These are phyloP conservation scores for Naganishia friedmannii DNA, from an alignment of 768 basidiomycete genomes.

Conservation along the genomic window DNA sequence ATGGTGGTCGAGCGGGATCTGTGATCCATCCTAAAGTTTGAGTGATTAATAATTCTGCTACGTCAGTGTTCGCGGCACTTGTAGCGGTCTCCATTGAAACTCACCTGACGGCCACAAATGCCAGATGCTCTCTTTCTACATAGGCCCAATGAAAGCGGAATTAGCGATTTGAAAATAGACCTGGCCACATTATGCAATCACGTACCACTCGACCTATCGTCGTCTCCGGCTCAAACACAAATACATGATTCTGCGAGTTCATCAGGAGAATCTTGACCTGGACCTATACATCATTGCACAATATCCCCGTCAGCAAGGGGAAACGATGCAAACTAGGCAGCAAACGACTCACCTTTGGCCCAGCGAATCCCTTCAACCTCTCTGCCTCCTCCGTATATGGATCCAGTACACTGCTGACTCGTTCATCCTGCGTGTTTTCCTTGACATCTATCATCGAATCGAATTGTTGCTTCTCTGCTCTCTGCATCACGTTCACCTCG, in stretches of 20 bases:
- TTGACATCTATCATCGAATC: slow-evolving; percentile 5
- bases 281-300: slow-evolving; percentile 25
- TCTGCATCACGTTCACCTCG: not conserved
- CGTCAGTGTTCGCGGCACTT: not conserved
- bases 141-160: not conserved
- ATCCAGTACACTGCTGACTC: not conserved
- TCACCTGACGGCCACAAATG: slow-evolving; percentile 42
- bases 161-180: not conserved
- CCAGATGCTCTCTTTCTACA: slow-evolving; percentile 43
- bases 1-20: slow-evolving; percentile 24
- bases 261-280: slow-evolving; percentile 48
- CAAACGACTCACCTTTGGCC: not conserved
- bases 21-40: slow-evolving; percentile 26
- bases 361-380: not conserved
- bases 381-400: slow-evolving; percentile 3
- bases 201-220: slow-evolving; percentile 43
- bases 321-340: not conserved
- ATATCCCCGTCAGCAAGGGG: not conserved
- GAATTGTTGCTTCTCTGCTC: slow-evolving; percentile 7
- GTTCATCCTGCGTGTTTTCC: not conserved
- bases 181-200: not conserved
- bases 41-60: too few relatives aligned
- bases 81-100: slow-evolving; percentile 10
- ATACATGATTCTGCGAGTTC: slow-evolving; percentile 47
- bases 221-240: slow-evolving; percentile 47